Conservation (phyloP, 2,329 filamentous ascomycete species). For the Trichophyton simii region DNA sequence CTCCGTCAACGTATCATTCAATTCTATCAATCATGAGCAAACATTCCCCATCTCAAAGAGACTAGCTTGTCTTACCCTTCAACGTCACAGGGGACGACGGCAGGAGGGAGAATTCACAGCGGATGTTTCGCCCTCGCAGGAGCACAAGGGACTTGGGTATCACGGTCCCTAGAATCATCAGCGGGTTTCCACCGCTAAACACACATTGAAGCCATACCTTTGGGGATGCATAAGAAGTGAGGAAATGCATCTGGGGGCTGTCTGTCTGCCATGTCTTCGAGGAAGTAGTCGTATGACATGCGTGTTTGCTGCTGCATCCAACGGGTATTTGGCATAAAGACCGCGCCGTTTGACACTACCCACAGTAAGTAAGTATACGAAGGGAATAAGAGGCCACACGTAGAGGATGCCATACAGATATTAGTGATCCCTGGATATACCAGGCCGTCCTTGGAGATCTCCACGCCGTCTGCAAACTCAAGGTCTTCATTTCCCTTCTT, state of each 20-base stretch:
- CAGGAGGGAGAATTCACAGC: background rate
- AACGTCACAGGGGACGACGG: background rate
- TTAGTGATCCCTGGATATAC: background rate
- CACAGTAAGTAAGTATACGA: background rate
- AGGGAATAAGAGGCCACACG: background rate
- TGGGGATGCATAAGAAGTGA: constrained; percentile 12
- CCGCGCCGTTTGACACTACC: constrained; percentile 13
- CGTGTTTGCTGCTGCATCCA: constrained; percentile 14
- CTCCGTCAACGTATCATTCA: constrained; percentile 10
- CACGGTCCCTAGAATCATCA: background rate
- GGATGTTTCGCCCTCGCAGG: background rate
- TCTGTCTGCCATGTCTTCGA: constrained; percentile 9
- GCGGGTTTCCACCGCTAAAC: too few species aligned
- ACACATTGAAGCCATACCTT: constrained; percentile 6
- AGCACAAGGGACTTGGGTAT: background rate
- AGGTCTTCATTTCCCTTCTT: constrained; percentile 7
- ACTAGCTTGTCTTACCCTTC: background rate
- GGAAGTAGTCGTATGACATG: constrained; percentile 10
- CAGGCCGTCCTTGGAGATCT: constrained; percentile 5
- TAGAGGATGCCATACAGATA: background rate
- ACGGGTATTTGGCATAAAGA: constrained; percentile 16
- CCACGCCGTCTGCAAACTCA: constrained; percentile 7
- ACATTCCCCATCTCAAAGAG: too few species aligned
- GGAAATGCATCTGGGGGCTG: constrained; percentile 8
- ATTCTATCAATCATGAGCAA: constrained; percentile 1